Evolutionary conservation across 768 basidiomycete genomes (phyloP), one percentile per base, ranked within the genome.

Genomic region (Rhizopogon rudus): DNA sequence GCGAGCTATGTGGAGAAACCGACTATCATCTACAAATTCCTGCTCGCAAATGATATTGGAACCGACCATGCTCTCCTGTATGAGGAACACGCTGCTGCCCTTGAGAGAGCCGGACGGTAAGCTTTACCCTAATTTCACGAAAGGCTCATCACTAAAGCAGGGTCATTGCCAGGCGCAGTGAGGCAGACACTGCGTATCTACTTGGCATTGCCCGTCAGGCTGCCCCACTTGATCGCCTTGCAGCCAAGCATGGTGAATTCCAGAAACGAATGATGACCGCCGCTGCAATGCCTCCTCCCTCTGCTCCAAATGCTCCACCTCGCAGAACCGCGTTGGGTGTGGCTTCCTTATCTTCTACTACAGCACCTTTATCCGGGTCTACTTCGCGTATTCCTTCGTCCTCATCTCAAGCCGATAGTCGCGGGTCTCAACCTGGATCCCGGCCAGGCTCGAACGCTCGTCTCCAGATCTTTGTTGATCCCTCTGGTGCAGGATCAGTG

Each of bases 1-100:
- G 90, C 95, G 14, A 86, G 85, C 67, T 88, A 91, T 66, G 92
- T 98, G 50, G 95, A 98, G 73, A 84, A 84, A 65, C 88, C 93
- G 41, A 83, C 83, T 14, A 81, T 94, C 68, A 88, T 98, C 60
- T 98, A 89, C 77, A 81, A 84, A 60, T 98, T 94, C 72, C 71
- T 98, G 67, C 77, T 97, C 60, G 87, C 86, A 5, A 94, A 93
- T 63, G 93, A 97, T 61, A 89, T 98, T 60, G 97, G 93, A 5
- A 87, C 91, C 44, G 75, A 73, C 7, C 83, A 87, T 63, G 86
- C 88, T 5, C 68, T 92, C 42, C 74, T 98, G 25, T 98, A 98
- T 63, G 96, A 98, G 71, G 95, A 98, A 69, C 89, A 87, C 70
- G 95, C 95, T 0, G 79, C 81, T 35, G 85, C 87, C 13, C 74